Evolutionary conservation across 2,329 filamentous ascomycete genomes (phyloP), one percentile per base, ranked within the genome.

Genomic region (Westerdykella aurantiaca): DNA sequence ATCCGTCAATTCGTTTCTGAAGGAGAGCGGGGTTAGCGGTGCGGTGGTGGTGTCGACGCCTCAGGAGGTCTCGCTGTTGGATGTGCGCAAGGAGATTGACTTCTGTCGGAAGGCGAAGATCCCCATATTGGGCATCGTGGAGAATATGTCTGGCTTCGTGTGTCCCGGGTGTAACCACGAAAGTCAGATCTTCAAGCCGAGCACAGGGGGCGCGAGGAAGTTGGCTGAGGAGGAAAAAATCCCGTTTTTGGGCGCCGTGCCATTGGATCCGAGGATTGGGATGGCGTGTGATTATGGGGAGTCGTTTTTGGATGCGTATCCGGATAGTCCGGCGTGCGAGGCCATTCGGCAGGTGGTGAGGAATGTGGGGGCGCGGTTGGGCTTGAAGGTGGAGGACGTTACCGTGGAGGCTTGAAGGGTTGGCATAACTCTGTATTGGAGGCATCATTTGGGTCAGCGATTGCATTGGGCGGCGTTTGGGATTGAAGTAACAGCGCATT

Each of bases 131-230:
- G 93, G 93, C 0, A 74, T 98, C 34, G 93, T 95, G 13, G 93
- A 98, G 74, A 98, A 98, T 63, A 98, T 98, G 93, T 88, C 84
- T 46, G 88, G 89, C 3, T 98, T 97, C 57, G 90, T 98, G 42
- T 98, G 93, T 63, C 90, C 90, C 9, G 91, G 87, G 44, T 98
- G 93, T 69, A 86, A 81, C 43, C 82, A 89, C 43, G 75, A 81
- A 57, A 79, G 75, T 58, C 81, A 95, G 65, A 95, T 98, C 39
- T 98, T 98, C 73, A 79, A 82, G 55, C 83, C 93, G 10, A 94
- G 87, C 9, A 98, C 93, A 0, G 93, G 93, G 7, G 93, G 94
- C 16, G 93, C 87, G 2, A 76, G 77, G 44, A 81, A 79, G 34
- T 68, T 98, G 52, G 91, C 93, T 2, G 76, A 85, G 64, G 91